These are phyloP conservation scores for Kazachstania africana DNA, from an alignment of 805 yeast genomes.

Conservation along the genomic window DNA sequence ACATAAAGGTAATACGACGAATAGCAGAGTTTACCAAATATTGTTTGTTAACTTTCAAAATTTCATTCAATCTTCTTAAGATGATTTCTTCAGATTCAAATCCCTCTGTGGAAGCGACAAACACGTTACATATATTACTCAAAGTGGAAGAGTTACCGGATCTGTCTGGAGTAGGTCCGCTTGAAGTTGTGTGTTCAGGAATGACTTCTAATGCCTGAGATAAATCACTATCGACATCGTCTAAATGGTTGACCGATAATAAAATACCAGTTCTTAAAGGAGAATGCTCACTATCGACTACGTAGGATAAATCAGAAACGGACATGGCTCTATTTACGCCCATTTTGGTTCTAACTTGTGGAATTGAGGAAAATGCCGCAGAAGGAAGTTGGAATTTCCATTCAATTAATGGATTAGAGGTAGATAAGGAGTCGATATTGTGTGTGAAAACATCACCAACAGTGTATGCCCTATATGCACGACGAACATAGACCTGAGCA, in stretches of 20 bases:
- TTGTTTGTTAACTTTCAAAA: slow-evolving; percentile 55
- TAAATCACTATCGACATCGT: slow-evolving; percentile 80
- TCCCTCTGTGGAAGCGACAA: slow-evolving; percentile 65
- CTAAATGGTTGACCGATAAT: slow-evolving; percentile 70
- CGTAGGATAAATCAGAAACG: slow-evolving; percentile 81
- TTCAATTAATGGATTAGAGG: slow-evolving; percentile 56
- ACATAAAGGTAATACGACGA: slow-evolving; percentile 87
- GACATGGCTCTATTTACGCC: slow-evolving; percentile 79
- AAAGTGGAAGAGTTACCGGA: slow-evolving; percentile 31
- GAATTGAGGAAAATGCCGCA: slow-evolving; percentile 66
- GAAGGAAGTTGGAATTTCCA: slow-evolving; percentile 86
- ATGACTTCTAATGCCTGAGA: slow-evolving; percentile 62
- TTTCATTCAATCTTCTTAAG: slow-evolving; percentile 47
- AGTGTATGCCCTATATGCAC: slow-evolving; percentile 94
- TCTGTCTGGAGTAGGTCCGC: slow-evolving; percentile 42
- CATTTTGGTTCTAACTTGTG: slow-evolving; percentile 34
- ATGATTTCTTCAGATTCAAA: slow-evolving; percentile 60
- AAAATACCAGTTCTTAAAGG: slow-evolving; percentile 78
- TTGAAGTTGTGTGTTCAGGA: slow-evolving; percentile 35
- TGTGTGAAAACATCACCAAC: slow-evolving; percentile 65
- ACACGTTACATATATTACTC: slow-evolving; percentile 74
- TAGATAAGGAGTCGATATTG: slow-evolving; percentile 11
- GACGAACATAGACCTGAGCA: slow-evolving; percentile 89
- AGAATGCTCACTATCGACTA: slow-evolving; percentile 55
- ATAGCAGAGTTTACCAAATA: slow-evolving; percentile 62